Conservation (phyloP, 2,329 filamentous ascomycete species). For the Cladosporium oxysporum region DNA sequence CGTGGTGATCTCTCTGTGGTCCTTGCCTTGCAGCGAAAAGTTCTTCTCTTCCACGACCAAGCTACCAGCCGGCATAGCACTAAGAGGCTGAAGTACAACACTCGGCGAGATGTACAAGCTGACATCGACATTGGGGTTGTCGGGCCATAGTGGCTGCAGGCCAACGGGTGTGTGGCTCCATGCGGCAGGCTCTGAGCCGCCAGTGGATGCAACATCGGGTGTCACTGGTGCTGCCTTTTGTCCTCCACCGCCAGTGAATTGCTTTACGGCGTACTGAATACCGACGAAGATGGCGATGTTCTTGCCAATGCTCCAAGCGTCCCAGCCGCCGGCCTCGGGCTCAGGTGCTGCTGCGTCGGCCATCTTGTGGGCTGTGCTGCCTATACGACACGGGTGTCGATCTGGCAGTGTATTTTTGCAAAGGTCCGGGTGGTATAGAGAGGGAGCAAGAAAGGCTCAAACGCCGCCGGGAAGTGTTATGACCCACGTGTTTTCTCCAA, state of each 20-base stretch:
- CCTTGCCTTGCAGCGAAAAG: conserved; percentile 65
- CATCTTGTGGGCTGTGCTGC: conserved; percentile 3
- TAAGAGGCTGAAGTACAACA: conserved; percentile 67
- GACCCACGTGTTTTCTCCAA: conserved; percentile 19
- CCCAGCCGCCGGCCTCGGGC: conserved; percentile 12
- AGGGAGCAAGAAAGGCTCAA: not conserved
- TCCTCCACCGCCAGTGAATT: conserved; percentile 49
- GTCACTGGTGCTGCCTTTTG: conserved; percentile 26
- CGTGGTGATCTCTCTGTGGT: conserved; percentile 75
- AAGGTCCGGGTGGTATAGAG: not conserved
- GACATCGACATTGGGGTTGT: conserved; percentile 77
- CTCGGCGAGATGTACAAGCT: conserved; percentile 80
- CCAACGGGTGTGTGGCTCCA: conserved; percentile 68
- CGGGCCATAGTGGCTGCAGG: conserved; percentile 85
- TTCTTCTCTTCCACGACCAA: conserved; percentile 77
- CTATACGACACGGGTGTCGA: not conserved
- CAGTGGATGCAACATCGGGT: conserved; percentile 24
- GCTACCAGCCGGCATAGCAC: conserved; percentile 64
- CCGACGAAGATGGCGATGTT: conserved; percentile 61
- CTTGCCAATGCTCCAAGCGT: conserved; percentile 46
- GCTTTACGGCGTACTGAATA: conserved; percentile 58
- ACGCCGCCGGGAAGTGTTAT: not conserved
- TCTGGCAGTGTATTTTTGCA: not conserved
- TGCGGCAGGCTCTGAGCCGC: conserved; percentile 44
- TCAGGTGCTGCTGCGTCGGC: conserved; percentile 14